Percentiles rank a stretch among this genome's conserved stretches.
Evolutionary conservation across 495 filamentous ascomycete genomes (phyloP).

Genomic region (Penicillium fimorum): DNA sequence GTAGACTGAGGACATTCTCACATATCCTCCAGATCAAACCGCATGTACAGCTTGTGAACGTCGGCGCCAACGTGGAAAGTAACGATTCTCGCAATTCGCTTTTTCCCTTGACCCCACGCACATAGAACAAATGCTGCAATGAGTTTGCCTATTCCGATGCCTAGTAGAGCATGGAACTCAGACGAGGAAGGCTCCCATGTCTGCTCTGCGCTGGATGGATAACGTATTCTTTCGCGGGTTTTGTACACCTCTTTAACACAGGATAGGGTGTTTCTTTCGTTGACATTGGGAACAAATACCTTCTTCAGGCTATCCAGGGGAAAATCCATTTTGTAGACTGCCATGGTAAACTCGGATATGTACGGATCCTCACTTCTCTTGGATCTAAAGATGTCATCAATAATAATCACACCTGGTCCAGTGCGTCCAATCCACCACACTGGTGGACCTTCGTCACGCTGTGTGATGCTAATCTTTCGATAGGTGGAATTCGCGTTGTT

Average conservation of each 20-base stretch:
- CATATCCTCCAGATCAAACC: constrained; percentile 6
- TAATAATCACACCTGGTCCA: neutral
- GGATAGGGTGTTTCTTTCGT: neutral
- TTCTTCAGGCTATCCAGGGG: neutral
- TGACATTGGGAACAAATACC: constrained; percentile 1
- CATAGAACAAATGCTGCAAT: constrained; percentile 3
- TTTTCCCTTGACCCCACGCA: constrained; percentile 3
- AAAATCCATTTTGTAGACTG: neutral
- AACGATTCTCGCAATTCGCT: neutral
- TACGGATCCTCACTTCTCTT: neutral
- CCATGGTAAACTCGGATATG: constrained; percentile 2
- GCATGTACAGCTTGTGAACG: constrained; percentile 4
- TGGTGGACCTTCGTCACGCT: constrained; percentile 46
- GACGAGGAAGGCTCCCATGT: neutral
- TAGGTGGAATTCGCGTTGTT: neutral
- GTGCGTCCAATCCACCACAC: constrained; percentile 1
- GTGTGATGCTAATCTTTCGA: constrained; percentile 10
- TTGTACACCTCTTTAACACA: neutral
- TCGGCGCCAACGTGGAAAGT: constrained; percentile 1
- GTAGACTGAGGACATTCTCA: neutral
- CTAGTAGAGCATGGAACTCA: neutral
- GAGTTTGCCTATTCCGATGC: constrained; percentile 1
- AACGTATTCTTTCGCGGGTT: neutral
- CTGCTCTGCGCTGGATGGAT: neutral
- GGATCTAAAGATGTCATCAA: constrained; percentile 7